Evolutionary conservation across 1,139 yeast genomes (phyloP), one percentile per base, ranked within the genome.

Genomic region (Candida pseudocylindracea): DNA sequence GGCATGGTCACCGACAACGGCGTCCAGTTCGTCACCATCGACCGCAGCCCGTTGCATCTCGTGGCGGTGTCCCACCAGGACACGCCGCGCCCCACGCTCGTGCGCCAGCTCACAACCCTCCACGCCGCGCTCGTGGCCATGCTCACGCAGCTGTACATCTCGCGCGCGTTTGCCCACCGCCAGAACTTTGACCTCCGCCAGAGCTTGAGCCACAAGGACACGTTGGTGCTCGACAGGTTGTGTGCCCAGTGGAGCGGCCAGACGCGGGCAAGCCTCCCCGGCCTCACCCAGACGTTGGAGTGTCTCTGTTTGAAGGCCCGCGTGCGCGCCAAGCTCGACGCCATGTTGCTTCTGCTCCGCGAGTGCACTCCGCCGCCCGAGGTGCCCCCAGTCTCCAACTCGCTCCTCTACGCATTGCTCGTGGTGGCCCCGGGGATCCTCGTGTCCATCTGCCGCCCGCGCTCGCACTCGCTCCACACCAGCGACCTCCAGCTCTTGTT

Each of bases 121-220:
- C 75, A 83, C 50, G 69, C 76, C 33, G 91, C 80, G 45, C 50
- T 88, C n/a, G 48, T 85, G 12, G 71, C 93, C 0, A 75, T 91
- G 0, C 53, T 88, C 33, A 78, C 93, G 8, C 70, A 72, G 43
- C 73, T 83, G 1, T 74, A 76, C 37, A 68, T 88, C 29, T 63
- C 11, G 68, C 70, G 39, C 70, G 75, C 31, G 85, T 79, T 15
- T 15, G 20, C 60, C 34, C 67, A 69, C 39, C 58, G 93, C 36
- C 74, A 76, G 46, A 80, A 80, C 44, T 83, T 78, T 44, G 96
- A 88, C 45, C 53, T 88, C 31, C 55, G 95, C 26, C 74, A 73
- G 37, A 62, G 79, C 29, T 55, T 88, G 26, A 83, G 83, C 2
- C 71, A 75, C 1, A 54, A 71, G 10, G 79, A 72, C 39, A 69